Percentiles rank a stretch among this genome's conserved stretches.
phyloP scores from a whole-genome alignment of 352 stramenopile species.

The Globisporangium acanthophoron region DNA sequence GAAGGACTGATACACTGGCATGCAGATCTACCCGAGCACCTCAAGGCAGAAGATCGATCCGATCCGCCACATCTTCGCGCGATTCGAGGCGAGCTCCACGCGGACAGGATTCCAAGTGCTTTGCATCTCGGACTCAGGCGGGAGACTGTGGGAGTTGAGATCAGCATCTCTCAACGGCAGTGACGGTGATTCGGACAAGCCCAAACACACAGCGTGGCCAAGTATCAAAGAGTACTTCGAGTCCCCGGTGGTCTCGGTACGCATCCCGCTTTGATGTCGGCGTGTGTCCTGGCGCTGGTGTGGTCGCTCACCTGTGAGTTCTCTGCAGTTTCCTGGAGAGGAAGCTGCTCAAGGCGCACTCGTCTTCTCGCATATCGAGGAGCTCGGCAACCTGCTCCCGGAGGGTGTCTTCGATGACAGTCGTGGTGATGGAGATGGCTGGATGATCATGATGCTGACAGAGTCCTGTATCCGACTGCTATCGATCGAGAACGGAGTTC shows the following conservation, averaged over 20 bases:
- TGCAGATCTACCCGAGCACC: constrained; percentile 34
- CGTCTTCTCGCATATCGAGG: not conserved
- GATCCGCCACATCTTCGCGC: constrained; percentile 23
- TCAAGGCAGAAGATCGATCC: constrained; percentile 20
- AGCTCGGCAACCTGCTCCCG: not conserved
- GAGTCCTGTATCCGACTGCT: constrained; percentile 6
- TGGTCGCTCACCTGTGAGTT: not conserved
- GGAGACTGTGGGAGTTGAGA: constrained; percentile 21
- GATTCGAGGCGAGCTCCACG: constrained; percentile 1
- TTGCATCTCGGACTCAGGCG: constrained; percentile 25
- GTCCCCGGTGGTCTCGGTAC: constrained; percentile 18
- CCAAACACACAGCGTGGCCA: constrained; percentile 23
- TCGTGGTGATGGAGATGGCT: not conserved
- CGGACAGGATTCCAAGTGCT: constrained; percentile 21
- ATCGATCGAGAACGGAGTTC: not conserved
- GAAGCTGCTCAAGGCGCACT: not conserved
- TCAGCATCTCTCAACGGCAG: not conserved
- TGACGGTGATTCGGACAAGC: not conserved
- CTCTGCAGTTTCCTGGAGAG: not conserved
- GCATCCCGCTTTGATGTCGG: not conserved
- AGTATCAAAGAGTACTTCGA: constrained; percentile 38
- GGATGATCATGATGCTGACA: constrained; percentile 4
- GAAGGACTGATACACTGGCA: not conserved
- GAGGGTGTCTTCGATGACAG: not conserved
- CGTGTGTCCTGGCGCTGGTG: not conserved